A percentile compares a stretch with the other conserved stretches of the same genome.
Evolutionary conservation across 768 basidiomycete genomes (phyloP).

Genomic region (Candolleomyces efflorescens): DNA sequence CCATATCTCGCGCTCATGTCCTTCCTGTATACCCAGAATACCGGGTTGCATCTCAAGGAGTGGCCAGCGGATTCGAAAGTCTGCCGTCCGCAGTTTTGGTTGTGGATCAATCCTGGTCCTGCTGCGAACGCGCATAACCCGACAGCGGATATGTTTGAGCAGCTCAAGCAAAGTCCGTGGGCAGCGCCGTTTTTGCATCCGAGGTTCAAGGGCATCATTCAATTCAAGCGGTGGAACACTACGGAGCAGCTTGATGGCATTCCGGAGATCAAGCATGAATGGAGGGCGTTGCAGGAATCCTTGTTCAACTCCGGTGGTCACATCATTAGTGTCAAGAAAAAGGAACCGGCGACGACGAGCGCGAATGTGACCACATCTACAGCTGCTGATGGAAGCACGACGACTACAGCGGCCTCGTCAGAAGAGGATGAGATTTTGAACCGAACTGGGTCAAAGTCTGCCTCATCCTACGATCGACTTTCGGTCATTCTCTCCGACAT

Average conservation of each 20-base stretch:
- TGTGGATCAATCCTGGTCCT: constrained; percentile 95
- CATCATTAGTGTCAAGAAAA: constrained; percentile 55
- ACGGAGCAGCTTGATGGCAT: constrained; percentile 91
- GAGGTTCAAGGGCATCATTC: constrained; percentile 82
- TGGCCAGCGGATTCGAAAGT: constrained; percentile 39
- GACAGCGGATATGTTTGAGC: constrained; percentile 80
- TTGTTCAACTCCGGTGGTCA: constrained; percentile 88
- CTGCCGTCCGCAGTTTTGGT: constrained; percentile 90
- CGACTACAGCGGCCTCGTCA: constrained; percentile 24
- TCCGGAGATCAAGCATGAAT: constrained; percentile 83
- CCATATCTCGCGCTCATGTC: constrained; percentile 91
- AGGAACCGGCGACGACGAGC: constrained; percentile 8
- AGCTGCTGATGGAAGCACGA: constrained; percentile 51
- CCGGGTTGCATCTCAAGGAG: constrained; percentile 62
- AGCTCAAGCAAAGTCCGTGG: constrained; percentile 82
- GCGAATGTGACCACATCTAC: constrained; percentile 18
- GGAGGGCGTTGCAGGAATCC: constrained; percentile 66
- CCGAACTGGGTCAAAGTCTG: constrained; percentile 85
- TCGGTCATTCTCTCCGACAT: constrained; percentile 93
- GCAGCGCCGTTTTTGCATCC: constrained; percentile 88
- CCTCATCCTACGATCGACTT: constrained; percentile 82
- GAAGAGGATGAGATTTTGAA: constrained; percentile 52
- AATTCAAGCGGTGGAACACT: constrained; percentile 96
- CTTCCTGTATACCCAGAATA: constrained; percentile 90
- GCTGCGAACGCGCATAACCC: constrained; percentile 83